phyloP scores from a whole-genome alignment of 306 rosid genomes.

The Elaeagnus macrophylla region DNA sequence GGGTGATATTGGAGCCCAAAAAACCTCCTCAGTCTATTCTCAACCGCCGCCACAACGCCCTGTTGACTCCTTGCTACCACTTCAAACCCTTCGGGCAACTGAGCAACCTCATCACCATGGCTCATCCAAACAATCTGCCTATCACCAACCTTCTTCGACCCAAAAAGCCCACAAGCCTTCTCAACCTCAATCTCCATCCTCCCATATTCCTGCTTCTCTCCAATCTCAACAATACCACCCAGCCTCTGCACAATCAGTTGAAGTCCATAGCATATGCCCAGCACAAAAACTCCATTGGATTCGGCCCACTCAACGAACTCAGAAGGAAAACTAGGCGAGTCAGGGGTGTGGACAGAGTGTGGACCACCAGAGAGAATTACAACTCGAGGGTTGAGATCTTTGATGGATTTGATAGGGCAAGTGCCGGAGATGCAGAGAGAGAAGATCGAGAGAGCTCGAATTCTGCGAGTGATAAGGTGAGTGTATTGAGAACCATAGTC shows the following conservation, averaged over 20 bases:
- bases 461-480: conserved; percentile 93
- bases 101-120: conserved; percentile 79
- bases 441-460: conserved; percentile 68
- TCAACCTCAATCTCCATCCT: conserved; percentile 72
- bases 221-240: conserved; percentile 68
- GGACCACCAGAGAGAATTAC: conserved; percentile 96
- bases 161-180: conserved; percentile 34
- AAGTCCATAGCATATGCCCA: conserved; percentile 90
- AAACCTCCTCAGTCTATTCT: conserved; percentile 44
- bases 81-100: conserved; percentile 55
- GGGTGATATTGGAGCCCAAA: conserved; percentile 94
- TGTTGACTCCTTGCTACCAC: conserved; percentile 74
- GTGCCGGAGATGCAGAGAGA: conserved; percentile 90
- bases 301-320: conserved; percentile 75
- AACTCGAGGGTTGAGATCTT: conserved; percentile 56
- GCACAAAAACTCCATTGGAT: conserved; percentile 45
- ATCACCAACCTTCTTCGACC: conserved; percentile 34
- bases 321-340: conserved; percentile 65
- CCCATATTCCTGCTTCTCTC: conserved; percentile 82
- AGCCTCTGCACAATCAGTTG: conserved; percentile 79
- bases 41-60: conserved; percentile 65
- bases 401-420: conserved; percentile 50
- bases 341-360: conserved; percentile 76
- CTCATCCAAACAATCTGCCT: conserved; percentile 87
- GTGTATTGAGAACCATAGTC: conserved; percentile 95